Evolutionary conservation across 1,139 yeast genomes (phyloP).

Genomic region (Torulaspora pretoriensis): DNA sequence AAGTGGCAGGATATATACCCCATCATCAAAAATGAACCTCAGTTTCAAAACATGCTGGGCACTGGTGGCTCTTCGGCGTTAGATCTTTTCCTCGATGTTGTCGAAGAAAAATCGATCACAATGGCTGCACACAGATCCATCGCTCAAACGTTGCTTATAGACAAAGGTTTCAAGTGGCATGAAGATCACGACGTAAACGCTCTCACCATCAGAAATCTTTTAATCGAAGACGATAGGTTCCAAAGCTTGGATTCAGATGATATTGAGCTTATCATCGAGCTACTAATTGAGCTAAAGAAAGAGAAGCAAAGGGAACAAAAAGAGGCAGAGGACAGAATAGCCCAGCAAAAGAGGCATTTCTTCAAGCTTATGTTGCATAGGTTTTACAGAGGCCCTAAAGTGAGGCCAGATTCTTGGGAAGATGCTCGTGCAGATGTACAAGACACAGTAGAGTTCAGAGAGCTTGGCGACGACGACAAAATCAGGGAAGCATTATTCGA

Average conservation of each 20-base stretch:
- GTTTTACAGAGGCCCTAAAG: slow-evolving; percentile 33
- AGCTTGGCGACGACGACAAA: slow-evolving; percentile 37
- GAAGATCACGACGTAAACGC: slow-evolving; percentile 18
- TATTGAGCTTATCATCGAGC: slow-evolving; percentile 30
- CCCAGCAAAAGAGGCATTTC: slow-evolving; percentile 39
- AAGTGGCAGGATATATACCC: slow-evolving; percentile 57
- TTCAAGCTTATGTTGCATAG: slow-evolving; percentile 39
- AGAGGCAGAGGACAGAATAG: slow-evolving; percentile 36
- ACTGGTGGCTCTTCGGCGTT: slow-evolving; percentile 75
- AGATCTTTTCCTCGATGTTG: slow-evolving; percentile 72
- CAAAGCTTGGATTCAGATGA: slow-evolving; percentile 31
- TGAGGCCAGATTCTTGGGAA: slow-evolving; percentile 39
- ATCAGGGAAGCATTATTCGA: slow-evolving; percentile 24
- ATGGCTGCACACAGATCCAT: slow-evolving; percentile 58
- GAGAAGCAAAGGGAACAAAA: slow-evolving; percentile 36
- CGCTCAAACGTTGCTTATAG: slow-evolving; percentile 49
- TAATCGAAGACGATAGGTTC: slow-evolving; percentile 25
- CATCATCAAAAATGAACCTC: slow-evolving; percentile 50
- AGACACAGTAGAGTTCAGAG: slow-evolving; percentile 37
- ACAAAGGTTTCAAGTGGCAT: slow-evolving; percentile 28
- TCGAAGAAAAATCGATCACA: slow-evolving; percentile 57
- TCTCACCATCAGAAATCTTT: slow-evolving; percentile 13
- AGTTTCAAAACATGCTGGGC: slow-evolving; percentile 64
- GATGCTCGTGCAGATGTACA: slow-evolving; percentile 35
- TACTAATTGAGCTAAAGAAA: slow-evolving; percentile 30